These are phyloP conservation scores for Eucalyptus sp. DNA, from an alignment of 345 rosid genomes.

Conservation along the genomic window DNA sequence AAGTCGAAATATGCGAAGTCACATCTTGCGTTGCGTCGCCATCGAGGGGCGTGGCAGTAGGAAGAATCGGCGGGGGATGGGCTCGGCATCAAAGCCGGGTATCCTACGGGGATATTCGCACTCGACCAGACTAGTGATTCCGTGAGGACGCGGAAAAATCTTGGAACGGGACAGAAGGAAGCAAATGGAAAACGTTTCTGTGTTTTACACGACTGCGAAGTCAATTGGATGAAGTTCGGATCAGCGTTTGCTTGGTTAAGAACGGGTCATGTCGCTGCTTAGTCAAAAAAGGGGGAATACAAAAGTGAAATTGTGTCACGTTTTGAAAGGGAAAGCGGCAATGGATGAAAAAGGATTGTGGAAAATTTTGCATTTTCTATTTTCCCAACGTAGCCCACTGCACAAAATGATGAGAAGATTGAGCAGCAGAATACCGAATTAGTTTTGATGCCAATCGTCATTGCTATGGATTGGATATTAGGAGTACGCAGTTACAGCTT, in stretches of 20 bases:
- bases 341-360: fast-evolving
- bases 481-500: fast-evolving
- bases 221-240: neutral
- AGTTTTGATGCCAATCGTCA: neutral
- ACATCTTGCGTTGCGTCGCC: neutral
- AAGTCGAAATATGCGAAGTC: neutral
- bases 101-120: neutral
- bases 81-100: neutral
- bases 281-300: neutral
- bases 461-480: too few species aligned
- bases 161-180: neutral
- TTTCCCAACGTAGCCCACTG: fast-evolving
- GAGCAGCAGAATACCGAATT: fast-evolving
- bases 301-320: neutral
- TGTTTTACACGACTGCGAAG: neutral
- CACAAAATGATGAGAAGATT: neutral
- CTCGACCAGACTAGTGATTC: neutral
- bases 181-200: neutral
- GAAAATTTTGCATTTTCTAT: neutral
- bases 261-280: neutral
- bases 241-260: neutral
- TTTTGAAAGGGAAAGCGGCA: neutral
- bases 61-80: neutral
- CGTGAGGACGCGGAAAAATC: neutral
- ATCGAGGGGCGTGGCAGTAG: neutral